Evolutionary conservation across 768 basidiomycete species (phyloP).

Genomic region (Auricularia heimuer): DNA sequence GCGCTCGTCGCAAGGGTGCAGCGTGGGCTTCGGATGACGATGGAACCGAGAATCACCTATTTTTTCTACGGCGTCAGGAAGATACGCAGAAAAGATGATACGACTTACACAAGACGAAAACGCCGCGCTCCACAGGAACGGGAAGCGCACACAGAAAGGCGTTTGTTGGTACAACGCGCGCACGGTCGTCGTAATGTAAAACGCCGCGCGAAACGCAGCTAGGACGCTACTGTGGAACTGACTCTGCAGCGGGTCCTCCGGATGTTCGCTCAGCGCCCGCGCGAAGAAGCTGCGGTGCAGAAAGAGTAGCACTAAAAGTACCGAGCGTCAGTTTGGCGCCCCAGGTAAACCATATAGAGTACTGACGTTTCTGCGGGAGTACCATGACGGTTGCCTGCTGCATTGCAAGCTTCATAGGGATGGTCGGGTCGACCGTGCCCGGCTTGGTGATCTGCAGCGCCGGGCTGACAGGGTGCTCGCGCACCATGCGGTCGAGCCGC

Average conservation of each 20-base stretch:
- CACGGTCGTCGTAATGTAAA: not conserved
- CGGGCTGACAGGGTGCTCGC: not conserved
- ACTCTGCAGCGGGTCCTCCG: conserved; percentile 58
- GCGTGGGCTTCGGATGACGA: not conserved
- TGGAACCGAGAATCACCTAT: not conserved
- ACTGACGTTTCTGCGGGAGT: not conserved
- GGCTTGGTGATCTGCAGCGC: not conserved
- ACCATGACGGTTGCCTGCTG: not conserved
- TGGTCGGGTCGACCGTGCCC: not conserved
- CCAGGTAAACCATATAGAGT: too few species aligned
- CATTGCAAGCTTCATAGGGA: not conserved
- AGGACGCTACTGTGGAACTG: conserved; percentile 58
- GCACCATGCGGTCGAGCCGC: not conserved
- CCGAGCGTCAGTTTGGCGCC: too few species aligned
- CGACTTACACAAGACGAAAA: not conserved
- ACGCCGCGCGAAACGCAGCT: conserved; percentile 41
- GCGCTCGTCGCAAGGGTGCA: too few species aligned
- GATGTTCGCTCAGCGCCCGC: conserved; percentile 54
- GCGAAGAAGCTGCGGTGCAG: conserved; percentile 72
- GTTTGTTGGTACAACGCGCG: not conserved
- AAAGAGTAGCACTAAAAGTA: conserved; percentile 48
- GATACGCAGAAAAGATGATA: not conserved
- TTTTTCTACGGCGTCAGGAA: not conserved
- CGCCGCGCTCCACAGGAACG: not conserved
- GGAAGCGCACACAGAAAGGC: not conserved